Evolutionary conservation across 75 land plant species (phyloP).

Genomic region (Isoetes taiwanensis): DNA sequence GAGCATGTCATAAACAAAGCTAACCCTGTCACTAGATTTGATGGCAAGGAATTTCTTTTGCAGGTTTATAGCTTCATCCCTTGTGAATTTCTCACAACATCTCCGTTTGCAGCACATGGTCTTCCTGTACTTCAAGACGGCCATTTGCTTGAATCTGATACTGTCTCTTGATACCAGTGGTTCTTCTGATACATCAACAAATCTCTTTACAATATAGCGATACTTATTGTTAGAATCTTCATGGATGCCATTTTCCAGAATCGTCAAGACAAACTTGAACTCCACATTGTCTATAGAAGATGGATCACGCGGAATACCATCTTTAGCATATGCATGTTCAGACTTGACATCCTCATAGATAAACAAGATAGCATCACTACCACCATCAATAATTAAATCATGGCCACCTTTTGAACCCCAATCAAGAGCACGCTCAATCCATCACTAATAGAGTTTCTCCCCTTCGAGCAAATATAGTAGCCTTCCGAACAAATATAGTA

Average conservation of each 20-base stretch:
- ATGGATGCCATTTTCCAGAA: constrained; percentile 39
- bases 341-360: constrained; percentile 77
- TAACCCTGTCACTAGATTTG: too few relatives aligned
- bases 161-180: constrained; percentile 74
- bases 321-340: constrained; percentile 61
- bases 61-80: too few relatives aligned
- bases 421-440: constrained; percentile 80
- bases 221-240: constrained; percentile 57
- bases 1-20: too few relatives aligned
- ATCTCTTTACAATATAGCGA: constrained; percentile 62
- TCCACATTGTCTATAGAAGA: constrained; percentile 60
- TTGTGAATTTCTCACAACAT: too few relatives aligned
- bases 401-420: constrained; percentile 90
- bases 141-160: constrained; percentile 81
- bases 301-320: constrained; percentile 64
- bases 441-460: constrained; percentile 97
- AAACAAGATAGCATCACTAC: constrained; percentile 28
- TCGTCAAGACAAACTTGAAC: constrained; percentile 50
- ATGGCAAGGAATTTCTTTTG: too few relatives aligned
- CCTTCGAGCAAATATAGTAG: too few relatives aligned
- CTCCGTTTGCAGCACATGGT: too few relatives aligned
- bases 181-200: constrained; percentile 92
- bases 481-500: constrained; percentile 85
- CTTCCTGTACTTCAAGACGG: too few relatives aligned
- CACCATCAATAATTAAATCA: constrained; percentile 86